phyloP scores from a whole-genome alignment of 805 yeast genomes.

The Wickerhamiella musiphila region DNA sequence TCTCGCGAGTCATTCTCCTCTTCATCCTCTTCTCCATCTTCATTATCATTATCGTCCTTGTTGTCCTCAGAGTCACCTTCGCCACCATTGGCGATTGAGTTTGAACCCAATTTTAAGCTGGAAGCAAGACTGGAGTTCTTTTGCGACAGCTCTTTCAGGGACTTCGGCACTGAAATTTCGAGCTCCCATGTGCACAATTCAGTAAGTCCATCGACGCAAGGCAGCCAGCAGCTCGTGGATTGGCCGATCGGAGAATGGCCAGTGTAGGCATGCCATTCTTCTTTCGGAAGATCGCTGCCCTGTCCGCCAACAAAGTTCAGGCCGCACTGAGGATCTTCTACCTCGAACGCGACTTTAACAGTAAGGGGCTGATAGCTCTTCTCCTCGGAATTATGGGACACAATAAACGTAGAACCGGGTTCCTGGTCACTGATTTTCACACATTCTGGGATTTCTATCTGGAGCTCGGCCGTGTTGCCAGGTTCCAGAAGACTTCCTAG shows the following conservation, averaged over 20 bases:
- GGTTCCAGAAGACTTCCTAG: slow-evolving; percentile 16
- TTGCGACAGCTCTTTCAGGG: slow-evolving; percentile 31
- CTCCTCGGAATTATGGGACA: slow-evolving; percentile 15
- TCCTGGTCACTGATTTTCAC: slow-evolving; percentile 46
- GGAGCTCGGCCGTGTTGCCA: slow-evolving; percentile 44
- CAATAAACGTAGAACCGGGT: slow-evolving; percentile 19
- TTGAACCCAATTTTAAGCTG: not conserved
- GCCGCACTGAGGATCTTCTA: slow-evolving; percentile 46
- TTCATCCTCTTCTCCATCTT: slow-evolving; percentile 7
- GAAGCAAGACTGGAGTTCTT: not conserved
- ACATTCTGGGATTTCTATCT: slow-evolving; percentile 45
- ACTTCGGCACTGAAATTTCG: slow-evolving; percentile 69
- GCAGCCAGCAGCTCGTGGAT: slow-evolving; percentile 93
- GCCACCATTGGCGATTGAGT: not conserved
- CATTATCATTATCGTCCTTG: slow-evolving; percentile 5
- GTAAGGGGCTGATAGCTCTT: slow-evolving; percentile 49
- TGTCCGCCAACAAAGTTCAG: slow-evolving; percentile 52
- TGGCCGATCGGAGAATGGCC: slow-evolving; percentile 59
- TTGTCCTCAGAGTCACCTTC: slow-evolving; percentile 9
- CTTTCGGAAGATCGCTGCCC: slow-evolving; percentile 26
- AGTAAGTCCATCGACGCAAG: slow-evolving; percentile 79
- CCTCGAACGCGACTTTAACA: slow-evolving; percentile 46
- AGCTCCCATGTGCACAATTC: slow-evolving; percentile 87
- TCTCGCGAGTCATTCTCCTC: slow-evolving; percentile 19
- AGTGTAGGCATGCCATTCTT: slow-evolving; percentile 73